These are phyloP conservation scores for Coniochaeta ligniaria DNA, from an alignment of 2,329 filamentous ascomycete species.

Conservation along the genomic window DNA sequence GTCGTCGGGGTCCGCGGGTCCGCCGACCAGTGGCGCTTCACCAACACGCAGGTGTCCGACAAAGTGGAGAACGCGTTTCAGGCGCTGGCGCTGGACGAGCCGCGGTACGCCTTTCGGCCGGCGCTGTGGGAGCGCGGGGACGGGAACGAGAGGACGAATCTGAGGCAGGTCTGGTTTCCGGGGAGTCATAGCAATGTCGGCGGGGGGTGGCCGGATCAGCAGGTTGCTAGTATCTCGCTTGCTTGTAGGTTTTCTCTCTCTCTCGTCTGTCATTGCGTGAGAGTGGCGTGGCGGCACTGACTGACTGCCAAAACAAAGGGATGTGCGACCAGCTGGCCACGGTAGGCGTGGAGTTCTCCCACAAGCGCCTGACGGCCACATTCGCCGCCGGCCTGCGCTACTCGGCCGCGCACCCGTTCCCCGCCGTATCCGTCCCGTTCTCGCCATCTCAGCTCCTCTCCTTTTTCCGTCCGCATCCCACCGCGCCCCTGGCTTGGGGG, in stretches of 20 bases:
- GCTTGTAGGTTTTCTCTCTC: constrained; percentile 16
- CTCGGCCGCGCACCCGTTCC: constrained; percentile 23
- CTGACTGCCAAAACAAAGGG: constrained; percentile 10
- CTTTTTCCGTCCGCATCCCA: background rate
- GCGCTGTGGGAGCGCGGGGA: constrained; percentile 31
- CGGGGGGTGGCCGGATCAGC: constrained; percentile 44
- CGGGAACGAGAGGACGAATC: constrained; percentile 18
- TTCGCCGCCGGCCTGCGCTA: constrained; percentile 21
- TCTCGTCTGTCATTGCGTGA: too few relatives aligned
- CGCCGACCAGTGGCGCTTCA: constrained; percentile 29
- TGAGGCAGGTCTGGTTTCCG: constrained; percentile 46
- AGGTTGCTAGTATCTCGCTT: constrained; percentile 22
- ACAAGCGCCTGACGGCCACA: constrained; percentile 13
- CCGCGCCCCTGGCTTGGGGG: constrained; percentile 14
- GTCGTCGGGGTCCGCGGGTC: constrained; percentile 28
- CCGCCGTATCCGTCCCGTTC: constrained; percentile 12
- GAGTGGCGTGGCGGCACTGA: too few relatives aligned
- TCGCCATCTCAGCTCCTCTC: background rate
- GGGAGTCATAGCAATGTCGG: constrained; percentile 57
- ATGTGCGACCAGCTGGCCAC: constrained; percentile 25
- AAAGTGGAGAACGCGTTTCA: constrained; percentile 41
- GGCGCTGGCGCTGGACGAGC: constrained; percentile 41
- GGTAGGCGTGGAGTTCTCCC: constrained; percentile 23
- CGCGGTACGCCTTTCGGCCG: constrained; percentile 30
- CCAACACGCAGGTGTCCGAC: constrained; percentile 32